These are phyloP conservation scores for Orychophragmus violaceus DNA, from an alignment of 345 rosid species.

Conservation along the genomic window DNA sequence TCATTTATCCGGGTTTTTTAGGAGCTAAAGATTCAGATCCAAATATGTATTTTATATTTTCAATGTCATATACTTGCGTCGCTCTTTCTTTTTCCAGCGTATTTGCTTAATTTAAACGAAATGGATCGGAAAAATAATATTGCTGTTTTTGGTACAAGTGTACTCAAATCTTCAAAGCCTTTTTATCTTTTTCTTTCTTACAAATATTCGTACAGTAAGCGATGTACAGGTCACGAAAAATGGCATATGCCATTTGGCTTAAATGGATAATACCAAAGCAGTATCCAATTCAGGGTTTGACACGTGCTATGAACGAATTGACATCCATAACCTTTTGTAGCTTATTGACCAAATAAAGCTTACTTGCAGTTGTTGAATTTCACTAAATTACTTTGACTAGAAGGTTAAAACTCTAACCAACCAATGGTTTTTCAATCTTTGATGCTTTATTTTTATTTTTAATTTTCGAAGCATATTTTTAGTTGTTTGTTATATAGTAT, in stretches of 20 bases:
- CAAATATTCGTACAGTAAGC: neutral
- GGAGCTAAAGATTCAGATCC: neutral
- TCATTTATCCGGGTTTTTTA: neutral
- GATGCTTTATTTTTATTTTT: neutral
- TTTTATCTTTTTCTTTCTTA: neutral
- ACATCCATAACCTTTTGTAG: neutral
- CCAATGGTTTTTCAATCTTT: neutral
- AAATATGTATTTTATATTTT: neutral
- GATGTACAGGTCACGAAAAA: slow-evolving; percentile 4
- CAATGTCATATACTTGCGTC: neutral
- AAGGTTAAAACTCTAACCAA: neutral
- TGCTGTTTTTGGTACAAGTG: neutral
- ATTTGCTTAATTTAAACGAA: neutral
- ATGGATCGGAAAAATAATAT: neutral
- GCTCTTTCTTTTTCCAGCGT: neutral
- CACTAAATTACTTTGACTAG: neutral
- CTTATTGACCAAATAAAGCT: too few species aligned
- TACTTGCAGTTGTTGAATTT: neutral
- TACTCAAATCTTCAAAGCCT: neutral
- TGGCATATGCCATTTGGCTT: slow-evolving; percentile 22
- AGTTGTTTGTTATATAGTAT: neutral
- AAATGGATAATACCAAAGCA: slow-evolving; percentile 19
- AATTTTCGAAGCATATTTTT: neutral
- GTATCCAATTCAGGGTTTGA: neutral
- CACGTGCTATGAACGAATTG: neutral